Conservation (phyloP, 2,329 filamentous ascomycete genomes). For the Penicillium sp. region DNA sequence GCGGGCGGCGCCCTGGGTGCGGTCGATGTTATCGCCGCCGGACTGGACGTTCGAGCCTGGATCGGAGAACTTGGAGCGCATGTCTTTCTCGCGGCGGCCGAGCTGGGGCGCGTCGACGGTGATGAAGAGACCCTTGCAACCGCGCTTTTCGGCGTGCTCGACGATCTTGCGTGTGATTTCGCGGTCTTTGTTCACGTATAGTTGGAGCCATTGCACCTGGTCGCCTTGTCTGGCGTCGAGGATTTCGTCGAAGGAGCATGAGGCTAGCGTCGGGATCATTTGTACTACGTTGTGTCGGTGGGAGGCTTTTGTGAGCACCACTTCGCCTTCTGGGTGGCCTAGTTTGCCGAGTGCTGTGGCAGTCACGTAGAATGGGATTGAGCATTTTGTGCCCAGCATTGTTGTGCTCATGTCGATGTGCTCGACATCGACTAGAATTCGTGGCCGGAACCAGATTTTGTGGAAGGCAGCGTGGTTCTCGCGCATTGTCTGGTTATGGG, state of each 20-base stretch:
- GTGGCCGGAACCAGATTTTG: slow-evolving; percentile 94
- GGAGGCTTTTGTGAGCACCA: slow-evolving; percentile 81
- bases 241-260: slow-evolving; percentile 97
- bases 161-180: slow-evolving; percentile 87
- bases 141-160: slow-evolving; percentile 83
- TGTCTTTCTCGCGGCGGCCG: slow-evolving; percentile 93
- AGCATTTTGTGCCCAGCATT: slow-evolving; percentile 84
- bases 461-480: slow-evolving; percentile 97
- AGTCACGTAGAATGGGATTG: slow-evolving; percentile 93
- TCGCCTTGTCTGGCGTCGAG: slow-evolving; percentile 75
- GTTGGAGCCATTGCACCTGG: slow-evolving; percentile 93
- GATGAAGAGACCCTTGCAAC: slow-evolving; percentile 95
- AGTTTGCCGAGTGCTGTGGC: slow-evolving; percentile 95
- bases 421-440: slow-evolving; percentile 84
- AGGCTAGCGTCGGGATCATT: slow-evolving; percentile 97
- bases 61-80: slow-evolving; percentile 89
- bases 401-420: slow-evolving; percentile 83
- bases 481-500: slow-evolving; percentile 68
- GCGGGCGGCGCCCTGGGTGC: slow-evolving; percentile 84
- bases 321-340: slow-evolving; percentile 89
- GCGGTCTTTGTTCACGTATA: slow-evolving; percentile 96
- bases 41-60: slow-evolving; percentile 78
- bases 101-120: slow-evolving; percentile 97
- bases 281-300: slow-evolving; percentile 87
- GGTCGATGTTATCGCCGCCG: slow-evolving; percentile 70